Percentiles rank a stretch among this genome's conserved stretches.
These are phyloP conservation scores for Xylaria multiplex DNA, from an alignment of 2,329 filamentous ascomycete species.

Conservation along the genomic window DNA sequence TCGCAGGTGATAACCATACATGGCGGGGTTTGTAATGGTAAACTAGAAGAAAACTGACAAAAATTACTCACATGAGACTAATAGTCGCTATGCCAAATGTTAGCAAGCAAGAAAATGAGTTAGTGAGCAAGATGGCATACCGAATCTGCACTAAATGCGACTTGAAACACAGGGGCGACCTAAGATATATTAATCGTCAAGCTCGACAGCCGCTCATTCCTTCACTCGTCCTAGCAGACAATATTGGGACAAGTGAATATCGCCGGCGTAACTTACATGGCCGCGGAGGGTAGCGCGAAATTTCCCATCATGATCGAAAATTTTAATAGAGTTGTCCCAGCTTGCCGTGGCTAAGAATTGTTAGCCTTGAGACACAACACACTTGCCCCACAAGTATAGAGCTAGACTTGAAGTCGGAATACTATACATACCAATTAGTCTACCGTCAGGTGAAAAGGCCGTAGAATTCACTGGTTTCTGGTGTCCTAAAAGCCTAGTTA, in stretches of 20 bases:
- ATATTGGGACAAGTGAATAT: not conserved
- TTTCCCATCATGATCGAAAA: slow-evolving; percentile 76
- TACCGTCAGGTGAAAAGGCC: slow-evolving; percentile 89
- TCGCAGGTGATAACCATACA: not conserved
- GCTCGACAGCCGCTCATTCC: not conserved
- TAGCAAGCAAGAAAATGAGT: not conserved
- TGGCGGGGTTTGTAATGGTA: not conserved
- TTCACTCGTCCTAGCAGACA: not conserved
- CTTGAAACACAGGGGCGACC: slow-evolving; percentile 87
- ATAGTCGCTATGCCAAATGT: slow-evolving; percentile 50
- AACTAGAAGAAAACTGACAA: not conserved
- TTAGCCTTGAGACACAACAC: slow-evolving; percentile 1
- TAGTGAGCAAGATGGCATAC: slow-evolving; percentile 39
- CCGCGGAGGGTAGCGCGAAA: slow-evolving; percentile 90
- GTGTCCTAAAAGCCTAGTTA: slow-evolving; percentile 90
- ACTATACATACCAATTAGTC: slow-evolving; percentile 69
- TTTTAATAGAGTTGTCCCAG: slow-evolving; percentile 94
- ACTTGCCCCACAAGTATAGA: not conserved
- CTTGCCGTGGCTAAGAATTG: slow-evolving; percentile 70
- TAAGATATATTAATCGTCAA: slow-evolving; percentile 31
- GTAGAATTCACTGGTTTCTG: slow-evolving; percentile 98
- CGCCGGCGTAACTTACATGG: slow-evolving; percentile 71
- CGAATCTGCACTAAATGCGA: slow-evolving; percentile 90
- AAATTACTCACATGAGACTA: slow-evolving; percentile 35
- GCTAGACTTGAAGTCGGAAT: not conserved